Conservation (phyloP, 2,329 filamentous ascomycete species). For the Arthrobotrys sinensis region DNA sequence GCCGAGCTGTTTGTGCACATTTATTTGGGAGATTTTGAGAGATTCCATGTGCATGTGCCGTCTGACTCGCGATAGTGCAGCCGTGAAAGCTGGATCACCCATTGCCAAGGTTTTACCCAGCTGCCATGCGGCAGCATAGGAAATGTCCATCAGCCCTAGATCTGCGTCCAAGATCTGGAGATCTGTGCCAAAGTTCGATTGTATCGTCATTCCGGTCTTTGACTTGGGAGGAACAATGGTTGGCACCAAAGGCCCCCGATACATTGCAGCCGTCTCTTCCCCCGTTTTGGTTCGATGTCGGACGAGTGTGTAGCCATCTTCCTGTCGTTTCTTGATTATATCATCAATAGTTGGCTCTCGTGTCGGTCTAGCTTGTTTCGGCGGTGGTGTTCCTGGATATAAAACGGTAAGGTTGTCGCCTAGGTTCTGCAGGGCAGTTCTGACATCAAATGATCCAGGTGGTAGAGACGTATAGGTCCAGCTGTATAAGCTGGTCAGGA, state of each 20-base stretch:
- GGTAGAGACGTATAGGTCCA: conserved; percentile 68
- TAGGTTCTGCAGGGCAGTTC: conserved; percentile 65
- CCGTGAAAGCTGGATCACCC: conserved; percentile 65
- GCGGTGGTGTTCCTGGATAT: background rate
- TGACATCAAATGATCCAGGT: conserved; percentile 65
- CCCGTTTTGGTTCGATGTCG: conserved; percentile 67
- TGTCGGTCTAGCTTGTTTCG: conserved; percentile 1
- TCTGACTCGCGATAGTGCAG: conserved; percentile 62
- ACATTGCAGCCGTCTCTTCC: conserved; percentile 67
- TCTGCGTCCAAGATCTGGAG: conserved; percentile 68
- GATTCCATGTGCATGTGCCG: background rate
- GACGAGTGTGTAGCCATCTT: conserved; percentile 68
- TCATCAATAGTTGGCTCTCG: background rate
- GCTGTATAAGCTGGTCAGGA: conserved; percentile 67
- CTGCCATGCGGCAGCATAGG: conserved; percentile 69
- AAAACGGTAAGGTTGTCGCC: conserved; percentile 60
- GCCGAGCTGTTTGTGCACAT: background rate
- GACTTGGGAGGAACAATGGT: conserved; percentile 3
- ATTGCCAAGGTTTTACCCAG: conserved; percentile 68
- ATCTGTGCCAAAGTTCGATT: conserved; percentile 66
- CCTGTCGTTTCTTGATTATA: conserved; percentile 60
- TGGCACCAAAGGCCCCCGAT: conserved; percentile 67
- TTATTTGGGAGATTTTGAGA: conserved; percentile 1
- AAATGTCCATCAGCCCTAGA: conserved; percentile 68
- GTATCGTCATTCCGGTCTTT: conserved; percentile 50